Base-by-base conservation (phyloP, 169 alveolate genomes). In the Plasmodium inui region DNA sequence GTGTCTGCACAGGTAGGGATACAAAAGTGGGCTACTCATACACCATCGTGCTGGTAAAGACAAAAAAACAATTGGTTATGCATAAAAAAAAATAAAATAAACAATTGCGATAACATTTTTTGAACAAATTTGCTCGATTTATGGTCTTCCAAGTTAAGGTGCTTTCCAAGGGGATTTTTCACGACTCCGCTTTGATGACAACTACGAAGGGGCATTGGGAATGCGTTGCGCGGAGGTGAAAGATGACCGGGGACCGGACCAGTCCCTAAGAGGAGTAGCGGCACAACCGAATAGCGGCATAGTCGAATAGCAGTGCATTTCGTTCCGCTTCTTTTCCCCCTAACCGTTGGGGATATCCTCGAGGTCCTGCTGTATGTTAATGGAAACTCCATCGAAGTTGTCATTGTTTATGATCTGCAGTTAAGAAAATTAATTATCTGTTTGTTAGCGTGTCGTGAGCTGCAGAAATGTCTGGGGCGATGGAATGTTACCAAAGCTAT, bases 301-400 rank as follows among this genome's bases (percentile, higher is more conserved):
- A 67, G 5, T 0, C 26, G 26, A 55, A 7, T 9, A 19, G 53
- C 26, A 10, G 22, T 61, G 10, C 50, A 26, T 37, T 46, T 76
- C 44, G 22, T 32, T 4, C 80, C 41, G 44, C 50, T 39, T 85
- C 79, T 46, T 74, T 73, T 46, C 44, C 61, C 26, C 81, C 81
- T 30, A 46, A 50, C 94, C 94, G 73, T 89, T 61, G 41, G 94
- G 88, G 28, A 89, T 37, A 80, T 89, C 83, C 57, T 89, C 90
- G 0, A 89, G 94, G 79, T 53, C 39, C 76, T 89, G 78, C 37
- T 79, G 19, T 89, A 89, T 89, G 74, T 89, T 72, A 79, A 89
- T 61, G 67, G 94, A 57, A 78, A 89, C 55, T 10, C 82, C 94
- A 53, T 89, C 89, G 46, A 78, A 89, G 72, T 89, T 89, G 81